Evolutionary conservation across 306 rosid species (phyloP).

Genomic region (Castanea sativa): DNA sequence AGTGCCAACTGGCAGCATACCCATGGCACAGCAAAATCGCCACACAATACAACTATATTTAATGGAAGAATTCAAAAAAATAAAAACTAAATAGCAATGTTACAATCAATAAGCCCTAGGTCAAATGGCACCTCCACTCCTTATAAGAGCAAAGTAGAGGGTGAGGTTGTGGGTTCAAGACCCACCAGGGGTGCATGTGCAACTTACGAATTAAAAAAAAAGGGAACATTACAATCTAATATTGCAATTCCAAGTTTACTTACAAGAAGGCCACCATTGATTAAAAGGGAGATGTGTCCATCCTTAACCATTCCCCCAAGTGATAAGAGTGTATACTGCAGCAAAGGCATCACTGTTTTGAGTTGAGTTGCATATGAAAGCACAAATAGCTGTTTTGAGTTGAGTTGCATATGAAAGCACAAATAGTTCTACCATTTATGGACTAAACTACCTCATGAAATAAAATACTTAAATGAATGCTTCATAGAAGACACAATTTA

Average conservation of each 20-base stretch:
- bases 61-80: not conserved
- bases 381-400: conserved; percentile 3
- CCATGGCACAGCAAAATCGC: not conserved
- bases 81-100: no score
- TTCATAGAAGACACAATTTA: not conserved
- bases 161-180: no score
- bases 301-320: conserved; percentile 90
- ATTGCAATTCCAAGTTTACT: conserved; percentile 35
- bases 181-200: not conserved
- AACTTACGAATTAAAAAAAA: not conserved
- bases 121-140: no score
- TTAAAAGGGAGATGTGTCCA: conserved; percentile 71
- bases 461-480: not conserved
- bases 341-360: conserved; percentile 11
- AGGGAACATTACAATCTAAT: not conserved
- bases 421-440: not conserved
- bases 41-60: not conserved
- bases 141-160: no score
- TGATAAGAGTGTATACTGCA: conserved; percentile 79
- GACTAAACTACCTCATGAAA: not conserved
- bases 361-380: not conserved
- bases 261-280: conserved; percentile 82
- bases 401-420: not conserved
- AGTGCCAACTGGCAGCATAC: not conserved
- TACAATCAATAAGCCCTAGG: no score